Base-by-base conservation (phyloP, 306 rosid species). In the Begonia fuchsioides region DNA sequence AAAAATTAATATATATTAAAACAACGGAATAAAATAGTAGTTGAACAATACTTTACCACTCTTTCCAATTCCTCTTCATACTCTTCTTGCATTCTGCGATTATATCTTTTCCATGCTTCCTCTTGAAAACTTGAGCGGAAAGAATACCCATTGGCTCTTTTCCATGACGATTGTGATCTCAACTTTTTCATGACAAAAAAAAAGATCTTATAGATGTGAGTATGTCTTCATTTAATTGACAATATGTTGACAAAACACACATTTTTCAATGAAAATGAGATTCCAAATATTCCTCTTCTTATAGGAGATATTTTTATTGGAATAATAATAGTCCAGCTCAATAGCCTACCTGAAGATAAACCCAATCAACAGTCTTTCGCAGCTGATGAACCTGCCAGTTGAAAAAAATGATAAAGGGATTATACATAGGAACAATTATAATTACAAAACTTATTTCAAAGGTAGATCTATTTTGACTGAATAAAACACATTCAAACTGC, bases 21-120 rank as follows among this genome's bases (percentile, higher is more conserved):
- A 8, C 0, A 11, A 57, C 4, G 11, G 13, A 4, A 32, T 17
- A 41, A 15, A 49, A 59, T 50, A 13, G 17, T 32, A 11, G n/a
- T 1, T 9, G 11, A 49, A 49, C 19, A 17, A 15, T 59, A 61
- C 93, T 69, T 69, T 54, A 85, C 98, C 64, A 92, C 98, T 67
- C 98, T 82, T 60, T 82, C 98, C 88, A 85, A 63, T 69, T 92
- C 98, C 69, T 92, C 96, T 58, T 92, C 98, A 13, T 75, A 85
- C 81, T 92, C 94, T 73, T 92, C 96, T 73, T 75, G 94, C 73
- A 92, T 38, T 35, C 96, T 67, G 51, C 88, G 93, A 53, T 77
- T 82, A 67, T 82, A 71, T 62, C 50, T 92, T 68, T 61, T 82
- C 93, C 86, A 71, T 12, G 98, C 96, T 65, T 85, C 98, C 74